Evolutionary conservation across 148 eudicot species (phyloP), one percentile per base, ranked within the genome.

Genomic region (Vaccinium corymbosum): DNA sequence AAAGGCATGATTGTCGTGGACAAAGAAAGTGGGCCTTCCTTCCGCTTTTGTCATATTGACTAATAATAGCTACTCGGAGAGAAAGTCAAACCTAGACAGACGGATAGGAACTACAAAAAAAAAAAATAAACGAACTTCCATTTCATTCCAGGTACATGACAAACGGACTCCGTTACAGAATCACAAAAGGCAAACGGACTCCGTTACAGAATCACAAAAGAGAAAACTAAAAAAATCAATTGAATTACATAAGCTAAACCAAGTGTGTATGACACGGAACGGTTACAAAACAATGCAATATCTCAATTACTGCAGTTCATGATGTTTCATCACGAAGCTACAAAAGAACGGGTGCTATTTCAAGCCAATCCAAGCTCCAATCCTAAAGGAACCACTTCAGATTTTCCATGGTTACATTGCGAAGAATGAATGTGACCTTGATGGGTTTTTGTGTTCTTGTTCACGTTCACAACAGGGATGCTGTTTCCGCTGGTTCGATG

Each of bases 311-410:
- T 71, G 76, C 77, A 48, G 53, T 17, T 53, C 16, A 42, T 14
- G n/a, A 27, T 15, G 14, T 64, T 52, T 48, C 38, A 81, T 89
- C 88, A 93, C 32, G 88, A 87, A 59, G 94, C 90, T 82, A 83
- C 80, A 15, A 87, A 89, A 3, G 95, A 85, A 66, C 91, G 96
- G 32, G 89, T 53, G 42, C 52, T 80, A 83, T 86, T 91, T 80
- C 93, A 86, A 48, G 95, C 99, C 14, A 94, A 89, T 66, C 98
- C 98, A 66, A 93, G 86, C 64, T 94, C 97, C 88, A 94, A 89
- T 27, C 98, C 98, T 80, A 92, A 55, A 7, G 98, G 98, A 83
- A 83, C 93, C 70, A 88, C 85, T 42, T 88, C 91, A 7, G 89
- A 82, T 88, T 82, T 91, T 42, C 70, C 82, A 79, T 95, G 98